Evolutionary conservation across 1,284 basidiomycete genomes (phyloP).

Genomic region (Rhodofomes roseus): DNA sequence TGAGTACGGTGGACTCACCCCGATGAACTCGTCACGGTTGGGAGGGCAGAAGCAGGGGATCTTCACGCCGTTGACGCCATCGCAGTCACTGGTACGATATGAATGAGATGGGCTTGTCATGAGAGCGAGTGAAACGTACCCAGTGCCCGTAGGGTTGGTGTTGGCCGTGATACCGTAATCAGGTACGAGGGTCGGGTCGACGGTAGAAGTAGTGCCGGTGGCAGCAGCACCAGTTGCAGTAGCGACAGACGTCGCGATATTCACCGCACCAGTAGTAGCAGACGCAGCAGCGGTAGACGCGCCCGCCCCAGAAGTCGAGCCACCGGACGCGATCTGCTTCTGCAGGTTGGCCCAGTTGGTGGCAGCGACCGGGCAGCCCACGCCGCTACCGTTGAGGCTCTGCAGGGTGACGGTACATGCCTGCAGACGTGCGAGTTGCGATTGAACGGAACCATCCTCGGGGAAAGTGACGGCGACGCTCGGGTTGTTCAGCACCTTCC

Average conservation of each 20-base stretch:
- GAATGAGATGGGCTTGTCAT: neutral
- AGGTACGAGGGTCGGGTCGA: constrained; percentile 39
- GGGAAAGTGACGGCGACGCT: constrained; percentile 25
- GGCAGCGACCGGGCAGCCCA: constrained; percentile 29
- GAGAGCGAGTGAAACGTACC: constrained; percentile 16
- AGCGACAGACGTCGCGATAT: neutral
- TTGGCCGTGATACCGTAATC: constrained; percentile 48
- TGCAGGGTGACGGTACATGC: constrained; percentile 28
- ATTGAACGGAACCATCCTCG: constrained; percentile 21
- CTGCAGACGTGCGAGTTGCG: constrained; percentile 24
- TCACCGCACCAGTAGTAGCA: neutral
- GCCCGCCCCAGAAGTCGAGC: neutral
- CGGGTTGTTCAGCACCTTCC: constrained; percentile 27
- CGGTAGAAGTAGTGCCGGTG: neutral
- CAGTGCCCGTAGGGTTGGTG: constrained; percentile 48
- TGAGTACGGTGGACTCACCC: constrained; percentile 11
- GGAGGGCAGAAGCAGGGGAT: constrained; percentile 45
- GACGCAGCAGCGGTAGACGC: neutral
- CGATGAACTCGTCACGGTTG: constrained; percentile 29
- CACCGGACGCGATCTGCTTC: constrained; percentile 5
- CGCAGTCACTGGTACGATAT: constrained; percentile 21
- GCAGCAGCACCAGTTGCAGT: neutral
- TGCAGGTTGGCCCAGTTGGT: constrained; percentile 20
- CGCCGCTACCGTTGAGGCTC: constrained; percentile 30
- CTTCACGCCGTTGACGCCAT: constrained; percentile 21